A percentile compares a stretch with the other conserved stretches of the same genome.
Conservation (phyloP, 108 stramenopile genomes). For the Skeletonema grethae region DNA sequence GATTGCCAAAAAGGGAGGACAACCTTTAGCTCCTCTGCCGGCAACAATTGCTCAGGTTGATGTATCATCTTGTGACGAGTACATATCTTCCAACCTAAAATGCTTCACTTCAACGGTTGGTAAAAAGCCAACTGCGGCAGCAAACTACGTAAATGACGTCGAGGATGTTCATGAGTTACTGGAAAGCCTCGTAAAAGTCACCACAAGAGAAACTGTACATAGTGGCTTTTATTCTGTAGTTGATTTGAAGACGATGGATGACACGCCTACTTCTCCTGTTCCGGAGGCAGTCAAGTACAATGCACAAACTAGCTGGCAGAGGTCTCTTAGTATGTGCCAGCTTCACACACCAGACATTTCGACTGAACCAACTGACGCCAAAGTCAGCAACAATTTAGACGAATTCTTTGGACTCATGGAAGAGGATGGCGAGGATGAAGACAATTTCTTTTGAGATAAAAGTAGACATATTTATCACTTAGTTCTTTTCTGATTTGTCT, state of each 20-base stretch:
- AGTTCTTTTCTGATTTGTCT: background rate
- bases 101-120: conserved; percentile 94
- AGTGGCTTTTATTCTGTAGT: conserved; percentile 68
- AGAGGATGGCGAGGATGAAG: conserved; percentile 74
- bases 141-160: conserved; percentile 92
- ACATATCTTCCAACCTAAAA: conserved; percentile 64
- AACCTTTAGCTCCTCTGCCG: conserved; percentile 68
- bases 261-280: conserved; percentile 21
- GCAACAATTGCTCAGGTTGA: conserved; percentile 75
- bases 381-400: conserved; percentile 52
- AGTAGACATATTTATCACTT: background rate
- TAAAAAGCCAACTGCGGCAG: conserved; percentile 96
- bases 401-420: conserved; percentile 70
- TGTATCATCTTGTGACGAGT: conserved; percentile 74
- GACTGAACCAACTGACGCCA: conserved; percentile 5
- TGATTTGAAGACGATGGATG: conserved; percentile 57
- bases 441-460: conserved; percentile 55
- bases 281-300: conserved; percentile 29
- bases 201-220: conserved; percentile 63
- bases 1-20: conserved; percentile 51
- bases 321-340: conserved; percentile 46
- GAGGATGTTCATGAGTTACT: conserved; percentile 91
- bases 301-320: conserved; percentile 23
- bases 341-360: conserved; percentile 21
- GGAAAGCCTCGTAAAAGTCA: conserved; percentile 78